A percentile compares a stretch with the other conserved stretches of the same genome.
Evolutionary conservation across 371 early-diverging fungal species (phyloP).

Genomic region (Mucor piriformis): DNA sequence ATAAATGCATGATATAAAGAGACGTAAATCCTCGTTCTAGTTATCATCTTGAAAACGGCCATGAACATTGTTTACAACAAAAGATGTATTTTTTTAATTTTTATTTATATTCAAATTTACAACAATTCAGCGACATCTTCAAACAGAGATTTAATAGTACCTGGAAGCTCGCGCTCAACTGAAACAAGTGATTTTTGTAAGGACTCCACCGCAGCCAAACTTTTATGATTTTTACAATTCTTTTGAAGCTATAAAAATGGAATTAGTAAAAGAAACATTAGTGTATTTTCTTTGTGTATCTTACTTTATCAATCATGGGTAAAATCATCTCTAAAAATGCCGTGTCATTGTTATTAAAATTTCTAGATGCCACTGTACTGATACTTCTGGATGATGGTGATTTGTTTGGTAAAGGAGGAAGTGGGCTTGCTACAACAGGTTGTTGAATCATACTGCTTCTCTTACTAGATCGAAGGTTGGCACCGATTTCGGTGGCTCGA

Average conservation of each 20-base stretch:
- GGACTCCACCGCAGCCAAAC: conserved; percentile 58
- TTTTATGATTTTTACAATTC: conserved; percentile 50
- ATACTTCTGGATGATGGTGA: conserved; percentile 41
- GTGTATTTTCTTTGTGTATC: conserved; percentile 1
- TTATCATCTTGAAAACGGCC: no score
- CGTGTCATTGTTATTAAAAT: conserved; percentile 24
- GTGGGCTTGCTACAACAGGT: conserved; percentile 14
- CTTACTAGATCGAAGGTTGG: conserved; percentile 8
- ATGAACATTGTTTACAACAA: no score
- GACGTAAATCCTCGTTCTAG: no score
- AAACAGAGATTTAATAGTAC: conserved; percentile 58
- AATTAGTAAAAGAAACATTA: background rate
- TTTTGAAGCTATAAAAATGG: conserved; percentile 43
- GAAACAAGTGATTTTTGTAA: conserved; percentile 62
- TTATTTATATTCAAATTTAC: conserved; percentile 14
- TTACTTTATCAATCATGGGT: conserved; percentile 45
- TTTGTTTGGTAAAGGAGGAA: conserved; percentile 31
- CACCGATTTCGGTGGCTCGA: conserved; percentile 31
- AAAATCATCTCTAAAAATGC: conserved; percentile 33
- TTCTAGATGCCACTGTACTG: conserved; percentile 19
- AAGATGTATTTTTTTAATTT: background rate
- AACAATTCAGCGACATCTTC: conserved; percentile 45
- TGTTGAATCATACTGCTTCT: conserved; percentile 22
- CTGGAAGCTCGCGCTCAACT: conserved; percentile 67
- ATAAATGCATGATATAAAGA: no score